Percentiles rank a stretch among this genome's conserved stretches.
phyloP scores from a whole-genome alignment of 208 protist species.

The Lotmaria passim region DNA sequence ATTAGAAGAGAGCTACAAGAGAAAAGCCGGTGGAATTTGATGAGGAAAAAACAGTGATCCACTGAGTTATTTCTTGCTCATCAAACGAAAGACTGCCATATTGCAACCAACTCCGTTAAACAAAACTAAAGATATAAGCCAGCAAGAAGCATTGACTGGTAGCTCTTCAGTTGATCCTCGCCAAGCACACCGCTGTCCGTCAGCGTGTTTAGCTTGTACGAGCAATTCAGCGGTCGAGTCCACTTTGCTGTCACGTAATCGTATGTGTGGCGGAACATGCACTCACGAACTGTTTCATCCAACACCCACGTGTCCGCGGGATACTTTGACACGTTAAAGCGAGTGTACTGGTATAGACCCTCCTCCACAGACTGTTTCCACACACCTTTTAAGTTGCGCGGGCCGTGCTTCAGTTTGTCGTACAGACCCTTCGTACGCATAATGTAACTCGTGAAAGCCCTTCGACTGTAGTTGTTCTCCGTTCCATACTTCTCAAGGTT shows the following conservation, averaged over 20 bases:
- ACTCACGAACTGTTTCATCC: conserved; percentile 21
- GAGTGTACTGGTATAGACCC: conserved; percentile 9
- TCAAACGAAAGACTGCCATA: neutral
- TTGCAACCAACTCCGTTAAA: neutral
- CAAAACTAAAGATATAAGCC: conserved; percentile 1
- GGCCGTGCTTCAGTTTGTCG: conserved; percentile 30
- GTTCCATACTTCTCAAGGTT: conserved; percentile 21
- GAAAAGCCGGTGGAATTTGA: too few species aligned
- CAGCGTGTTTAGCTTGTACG: conserved; percentile 18
- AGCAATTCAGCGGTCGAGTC: conserved; percentile 12
- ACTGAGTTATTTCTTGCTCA: too few species aligned
- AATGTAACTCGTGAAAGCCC: conserved; percentile 20
- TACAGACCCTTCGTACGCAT: conserved; percentile 9
- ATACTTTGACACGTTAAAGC: conserved; percentile 31
- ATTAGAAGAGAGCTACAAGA: too few species aligned
- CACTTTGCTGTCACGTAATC: conserved; percentile 8
- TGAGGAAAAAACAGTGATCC: too few species aligned
- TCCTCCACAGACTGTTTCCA: conserved; percentile 19
- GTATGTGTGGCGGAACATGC: conserved; percentile 33
- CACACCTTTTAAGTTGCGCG: conserved; percentile 9
- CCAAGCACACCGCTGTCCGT: conserved; percentile 30
- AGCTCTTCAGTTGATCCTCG: conserved; percentile 17
- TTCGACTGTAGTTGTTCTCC: conserved; percentile 32
- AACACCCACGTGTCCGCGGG: conserved; percentile 42
- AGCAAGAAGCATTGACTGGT: neutral